Conservation (phyloP, 139 green algal genomes). For the Chlamydomonas schloesseri region DNA sequence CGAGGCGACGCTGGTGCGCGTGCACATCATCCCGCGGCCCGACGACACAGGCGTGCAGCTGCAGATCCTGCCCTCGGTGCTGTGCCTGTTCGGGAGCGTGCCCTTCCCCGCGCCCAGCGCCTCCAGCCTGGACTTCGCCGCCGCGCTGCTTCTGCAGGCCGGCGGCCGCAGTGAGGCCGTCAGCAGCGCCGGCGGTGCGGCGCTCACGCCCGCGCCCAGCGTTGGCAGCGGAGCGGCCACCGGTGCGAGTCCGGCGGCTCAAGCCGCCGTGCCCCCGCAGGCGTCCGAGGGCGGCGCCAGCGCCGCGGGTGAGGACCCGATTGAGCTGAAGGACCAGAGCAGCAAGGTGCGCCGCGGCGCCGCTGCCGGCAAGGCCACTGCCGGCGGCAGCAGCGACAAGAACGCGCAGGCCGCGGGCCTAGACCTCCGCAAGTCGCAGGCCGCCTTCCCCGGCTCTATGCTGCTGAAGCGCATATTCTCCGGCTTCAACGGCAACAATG, state of each 20-base stretch:
- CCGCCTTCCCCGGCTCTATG: background rate
- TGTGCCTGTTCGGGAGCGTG: background rate
- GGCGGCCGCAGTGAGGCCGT: too few relatives aligned
- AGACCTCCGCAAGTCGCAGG: background rate
- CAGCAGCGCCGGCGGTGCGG: too few relatives aligned
- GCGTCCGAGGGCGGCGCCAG: too few relatives aligned
- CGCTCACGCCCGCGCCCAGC: too few relatives aligned
- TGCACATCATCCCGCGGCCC: background rate
- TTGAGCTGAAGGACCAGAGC: slow-evolving; percentile 14
- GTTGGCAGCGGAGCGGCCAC: too few relatives aligned
- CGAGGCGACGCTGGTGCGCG: background rate
- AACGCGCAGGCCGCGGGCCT: too few relatives aligned
- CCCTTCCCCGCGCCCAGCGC: background rate
- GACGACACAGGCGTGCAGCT: background rate
- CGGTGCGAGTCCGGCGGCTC: too few relatives aligned
- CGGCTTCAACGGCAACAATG: background rate
- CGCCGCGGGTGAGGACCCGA: too few relatives aligned
- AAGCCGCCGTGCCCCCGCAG: too few relatives aligned
- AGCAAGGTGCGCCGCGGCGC: background rate
- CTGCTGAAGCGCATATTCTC: slow-evolving; percentile 18
- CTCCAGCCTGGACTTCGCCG: background rate
- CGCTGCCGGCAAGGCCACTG: background rate
- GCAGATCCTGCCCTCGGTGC: background rate
- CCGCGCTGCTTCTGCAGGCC: background rate
- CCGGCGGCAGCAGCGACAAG: too few relatives aligned